A percentile compares a stretch with the other conserved stretches of the same genome.
Conservation (phyloP, 176 grass and related monocot genomes). For the Musa acuminata region DNA sequence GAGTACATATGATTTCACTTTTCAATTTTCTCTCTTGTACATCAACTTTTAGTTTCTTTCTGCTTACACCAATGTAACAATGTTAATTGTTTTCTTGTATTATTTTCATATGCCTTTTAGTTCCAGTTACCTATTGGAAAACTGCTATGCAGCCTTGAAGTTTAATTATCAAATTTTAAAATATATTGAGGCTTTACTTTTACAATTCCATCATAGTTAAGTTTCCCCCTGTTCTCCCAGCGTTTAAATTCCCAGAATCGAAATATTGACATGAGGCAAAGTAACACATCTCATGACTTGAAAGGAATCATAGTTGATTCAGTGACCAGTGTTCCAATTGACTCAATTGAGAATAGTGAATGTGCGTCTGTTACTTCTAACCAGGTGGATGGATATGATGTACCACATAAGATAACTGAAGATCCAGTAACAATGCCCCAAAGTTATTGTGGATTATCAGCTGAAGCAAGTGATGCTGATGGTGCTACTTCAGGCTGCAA, state of each 20-base stretch:
- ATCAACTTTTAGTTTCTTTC: background rate
- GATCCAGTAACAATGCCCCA: constrained; percentile 15
- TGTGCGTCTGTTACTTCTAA: constrained; percentile 5
- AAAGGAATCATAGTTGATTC: constrained; percentile 38
- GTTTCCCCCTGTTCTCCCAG: constrained; percentile 24
- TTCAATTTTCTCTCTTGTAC: background rate
- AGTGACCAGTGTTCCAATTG: constrained; percentile 33
- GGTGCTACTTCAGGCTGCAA: constrained; percentile 34
- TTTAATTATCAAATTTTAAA: background rate
- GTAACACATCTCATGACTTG: constrained; percentile 33
- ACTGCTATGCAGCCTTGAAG: background rate
- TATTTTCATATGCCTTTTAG: background rate
- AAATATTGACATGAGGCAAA: constrained; percentile 21
- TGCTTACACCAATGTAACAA: background rate
- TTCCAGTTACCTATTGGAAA: background rate
- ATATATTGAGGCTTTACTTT: background rate
- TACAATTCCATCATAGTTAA: background rate
- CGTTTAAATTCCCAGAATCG: constrained; percentile 25
- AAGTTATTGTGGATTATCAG: constrained; percentile 25
- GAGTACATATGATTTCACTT: background rate
- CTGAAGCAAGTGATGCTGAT: constrained; percentile 31
- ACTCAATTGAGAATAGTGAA: constrained; percentile 22
- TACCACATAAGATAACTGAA: constrained; percentile 21
- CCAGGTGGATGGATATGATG: background rate
- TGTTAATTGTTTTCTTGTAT: background rate